These are phyloP conservation scores for Boletus rubroflammeus DNA, from an alignment of 768 basidiomycete genomes.

Conservation along the genomic window DNA sequence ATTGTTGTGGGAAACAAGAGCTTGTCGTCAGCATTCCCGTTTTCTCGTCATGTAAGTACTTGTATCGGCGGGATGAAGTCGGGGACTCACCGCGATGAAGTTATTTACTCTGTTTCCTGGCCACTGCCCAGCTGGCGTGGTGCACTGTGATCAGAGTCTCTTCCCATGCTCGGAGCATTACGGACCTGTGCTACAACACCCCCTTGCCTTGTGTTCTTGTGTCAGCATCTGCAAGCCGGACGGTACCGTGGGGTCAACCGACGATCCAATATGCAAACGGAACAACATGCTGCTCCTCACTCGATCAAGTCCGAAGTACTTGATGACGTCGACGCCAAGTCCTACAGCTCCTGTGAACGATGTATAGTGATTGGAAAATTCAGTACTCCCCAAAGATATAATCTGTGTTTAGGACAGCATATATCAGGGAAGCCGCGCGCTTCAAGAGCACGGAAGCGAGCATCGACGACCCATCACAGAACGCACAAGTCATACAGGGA, in stretches of 20 bases:
- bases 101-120: not conserved
- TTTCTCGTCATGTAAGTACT: no score
- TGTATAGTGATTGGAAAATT: not conserved
- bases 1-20: not conserved
- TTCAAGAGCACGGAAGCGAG: conserved; percentile 18
- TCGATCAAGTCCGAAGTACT: conserved; percentile 19
- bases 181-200: conserved; percentile 16
- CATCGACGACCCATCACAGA: conserved; percentile 12
- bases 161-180: not conserved
- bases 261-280: conserved; percentile 18
- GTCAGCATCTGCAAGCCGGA: conserved; percentile 18
- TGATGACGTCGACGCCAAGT: conserved; percentile 18
- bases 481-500: conserved; percentile 18
- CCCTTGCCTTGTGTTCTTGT: conserved; percentile 11
- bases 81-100: not conserved
- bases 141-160: not conserved
- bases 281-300: conserved; percentile 25
- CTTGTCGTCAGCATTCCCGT: no score
- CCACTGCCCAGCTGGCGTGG: no score
- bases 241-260: conserved; percentile 22
- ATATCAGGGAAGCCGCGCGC: conserved; percentile 26
- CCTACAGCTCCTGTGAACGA: conserved; percentile 17
- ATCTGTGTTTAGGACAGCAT: conserved; percentile 9
- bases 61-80: not conserved
- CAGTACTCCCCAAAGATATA: not conserved